Evolutionary conservation across 139 green algal species (phyloP).

Genomic region (Haematococcus sp.): DNA sequence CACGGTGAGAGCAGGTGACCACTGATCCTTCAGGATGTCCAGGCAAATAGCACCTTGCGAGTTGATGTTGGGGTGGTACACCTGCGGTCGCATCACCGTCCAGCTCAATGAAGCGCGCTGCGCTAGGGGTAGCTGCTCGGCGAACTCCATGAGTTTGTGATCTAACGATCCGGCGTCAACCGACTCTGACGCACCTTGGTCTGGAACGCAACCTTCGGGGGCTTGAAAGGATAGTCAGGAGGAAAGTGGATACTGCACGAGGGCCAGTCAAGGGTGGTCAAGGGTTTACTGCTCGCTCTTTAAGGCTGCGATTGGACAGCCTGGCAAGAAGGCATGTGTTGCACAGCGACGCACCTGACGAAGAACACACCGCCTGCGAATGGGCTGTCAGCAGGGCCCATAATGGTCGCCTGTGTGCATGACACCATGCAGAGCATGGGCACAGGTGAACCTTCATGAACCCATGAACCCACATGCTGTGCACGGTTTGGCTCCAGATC

Average conservation of each 20-base stretch:
- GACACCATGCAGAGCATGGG: background rate
- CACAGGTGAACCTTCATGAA: background rate
- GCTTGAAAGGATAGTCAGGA: slow-evolving; percentile 86
- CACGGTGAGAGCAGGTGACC: slow-evolving; percentile 95
- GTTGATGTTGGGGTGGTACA: slow-evolving; percentile 99
- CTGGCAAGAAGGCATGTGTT: no score
- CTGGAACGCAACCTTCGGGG: slow-evolving; percentile 91
- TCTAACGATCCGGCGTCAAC: no score
- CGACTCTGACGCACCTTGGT: slow-evolving; percentile 64
- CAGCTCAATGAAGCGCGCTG: background rate
- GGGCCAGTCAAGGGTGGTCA: no score
- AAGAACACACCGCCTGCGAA: slow-evolving; percentile 96
- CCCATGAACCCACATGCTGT: background rate
- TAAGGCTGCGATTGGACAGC: no score
- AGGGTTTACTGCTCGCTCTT: no score
- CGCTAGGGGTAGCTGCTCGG: background rate
- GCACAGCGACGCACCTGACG: slow-evolving; percentile 41
- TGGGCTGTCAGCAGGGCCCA: slow-evolving; percentile 84
- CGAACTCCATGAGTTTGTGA: no score
- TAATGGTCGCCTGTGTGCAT: slow-evolving; percentile 71
- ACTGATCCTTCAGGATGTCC: slow-evolving; percentile 99
- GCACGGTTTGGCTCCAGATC: background rate
- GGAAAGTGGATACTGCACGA: slow-evolving; percentile 88
- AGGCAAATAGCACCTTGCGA: slow-evolving; percentile 95
- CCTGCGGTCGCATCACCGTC: slow-evolving; percentile 27